Evolutionary conservation across 2,329 filamentous ascomycete species (phyloP).

Genomic region (Cladosporium halotolerans): DNA sequence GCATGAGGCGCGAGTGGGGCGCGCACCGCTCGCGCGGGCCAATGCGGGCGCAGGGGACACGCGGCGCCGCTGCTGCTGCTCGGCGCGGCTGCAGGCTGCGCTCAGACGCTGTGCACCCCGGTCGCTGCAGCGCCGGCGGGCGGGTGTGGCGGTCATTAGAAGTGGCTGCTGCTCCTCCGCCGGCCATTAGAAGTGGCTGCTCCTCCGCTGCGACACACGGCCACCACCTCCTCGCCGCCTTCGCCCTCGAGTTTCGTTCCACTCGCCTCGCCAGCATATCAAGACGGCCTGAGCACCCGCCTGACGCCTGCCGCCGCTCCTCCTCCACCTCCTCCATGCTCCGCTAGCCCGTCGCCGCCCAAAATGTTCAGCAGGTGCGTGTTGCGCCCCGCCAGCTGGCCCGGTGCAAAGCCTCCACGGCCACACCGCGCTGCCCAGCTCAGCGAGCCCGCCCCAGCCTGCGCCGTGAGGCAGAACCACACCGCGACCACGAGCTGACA

Average conservation of each 20-base stretch:
- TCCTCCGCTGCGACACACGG: no score
- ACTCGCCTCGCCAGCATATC: no score
- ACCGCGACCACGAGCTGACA: slow-evolving; percentile 8
- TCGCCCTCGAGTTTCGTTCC: no score
- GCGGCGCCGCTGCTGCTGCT: slow-evolving; percentile 8
- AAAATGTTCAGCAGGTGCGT: slow-evolving; percentile 11
- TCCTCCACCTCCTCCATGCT: neutral
- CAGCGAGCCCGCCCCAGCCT: neutral
- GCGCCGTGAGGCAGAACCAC: slow-evolving; percentile 7
- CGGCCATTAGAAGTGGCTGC: no score
- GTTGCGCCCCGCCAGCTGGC: slow-evolving; percentile 1
- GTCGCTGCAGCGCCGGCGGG: slow-evolving; percentile 4
- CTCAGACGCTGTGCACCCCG: slow-evolving; percentile 8
- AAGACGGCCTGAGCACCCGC: no score
- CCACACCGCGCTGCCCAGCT: slow-evolving; percentile 6
- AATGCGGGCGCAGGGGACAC: slow-evolving; percentile 7
- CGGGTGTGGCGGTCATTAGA: slow-evolving; percentile 11
- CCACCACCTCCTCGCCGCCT: no score
- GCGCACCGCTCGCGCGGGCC: neutral
- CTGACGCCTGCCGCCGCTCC: no score
- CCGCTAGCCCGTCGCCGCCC: neutral
- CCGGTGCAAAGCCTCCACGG: slow-evolving; percentile 12
- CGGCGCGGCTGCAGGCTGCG: slow-evolving; percentile 10
- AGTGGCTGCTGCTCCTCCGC: slow-evolving; percentile 6
- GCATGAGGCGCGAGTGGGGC: neutral